These are phyloP conservation scores for Boletus rubroflammeus DNA, from an alignment of 768 basidiomycete genomes.

Conservation along the genomic window DNA sequence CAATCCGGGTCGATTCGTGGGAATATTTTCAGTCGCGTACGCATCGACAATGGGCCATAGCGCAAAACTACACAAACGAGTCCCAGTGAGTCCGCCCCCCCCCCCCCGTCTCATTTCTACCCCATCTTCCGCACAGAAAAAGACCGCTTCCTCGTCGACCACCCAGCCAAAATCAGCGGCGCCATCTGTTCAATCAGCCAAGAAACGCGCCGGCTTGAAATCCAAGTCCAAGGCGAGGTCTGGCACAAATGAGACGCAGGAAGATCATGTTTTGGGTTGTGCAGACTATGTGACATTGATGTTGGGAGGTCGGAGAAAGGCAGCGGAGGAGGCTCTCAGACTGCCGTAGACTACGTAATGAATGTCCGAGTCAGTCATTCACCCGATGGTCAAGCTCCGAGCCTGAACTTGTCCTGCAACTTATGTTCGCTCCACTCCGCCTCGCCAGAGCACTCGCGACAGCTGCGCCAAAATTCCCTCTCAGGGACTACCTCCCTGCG, in stretches of 20 bases:
- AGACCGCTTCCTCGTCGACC: slow-evolving; percentile 8
- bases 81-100: slow-evolving; percentile 21
- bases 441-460: slow-evolving; percentile 15
- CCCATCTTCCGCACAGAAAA: slow-evolving; percentile 22
- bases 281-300: slow-evolving; percentile 75
- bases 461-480: slow-evolving; percentile 10
- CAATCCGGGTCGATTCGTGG: slow-evolving; percentile 28
- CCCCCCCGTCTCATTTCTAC: background rate
- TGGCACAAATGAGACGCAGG: slow-evolving; percentile 6
- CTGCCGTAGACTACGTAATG: slow-evolving; percentile 33
- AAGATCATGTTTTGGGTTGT: slow-evolving; percentile 56
- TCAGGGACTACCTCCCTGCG: slow-evolving; percentile 35
- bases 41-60: slow-evolving; percentile 34
- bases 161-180: slow-evolving; percentile 5
- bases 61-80: slow-evolving; percentile 35
- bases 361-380: no score
- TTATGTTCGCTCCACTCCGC: slow-evolving; percentile 15
- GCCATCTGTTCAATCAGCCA: slow-evolving; percentile 20
- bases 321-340: slow-evolving; percentile 62
- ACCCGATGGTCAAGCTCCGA: slow-evolving; percentile 22
- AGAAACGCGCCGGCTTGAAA: slow-evolving; percentile 28
- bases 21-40: slow-evolving; percentile 15
- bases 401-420: background rate
- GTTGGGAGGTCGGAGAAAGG: slow-evolving; percentile 68
- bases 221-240: slow-evolving; percentile 19